Percentiles rank a stretch among this genome's conserved stretches.
Conservation (phyloP, 305 asterid species). For the Plantago coronopus region DNA sequence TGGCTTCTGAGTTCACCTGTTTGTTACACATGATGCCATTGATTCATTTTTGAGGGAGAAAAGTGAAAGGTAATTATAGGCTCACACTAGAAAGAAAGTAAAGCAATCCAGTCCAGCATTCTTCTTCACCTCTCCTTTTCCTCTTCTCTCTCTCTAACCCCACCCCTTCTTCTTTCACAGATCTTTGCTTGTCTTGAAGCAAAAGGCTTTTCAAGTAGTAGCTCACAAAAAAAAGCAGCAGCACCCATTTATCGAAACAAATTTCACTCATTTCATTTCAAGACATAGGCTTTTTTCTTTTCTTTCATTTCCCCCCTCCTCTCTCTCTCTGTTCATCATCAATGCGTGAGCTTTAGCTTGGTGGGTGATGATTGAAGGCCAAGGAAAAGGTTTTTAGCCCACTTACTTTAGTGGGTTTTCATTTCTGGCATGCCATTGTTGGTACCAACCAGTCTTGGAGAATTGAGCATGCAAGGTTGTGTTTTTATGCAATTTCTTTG, state of each 20-base stretch:
- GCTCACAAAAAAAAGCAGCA: slow-evolving; percentile 29
- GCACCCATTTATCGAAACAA: slow-evolving; percentile 27
- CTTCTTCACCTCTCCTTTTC: slow-evolving; percentile 32
- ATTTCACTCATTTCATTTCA: slow-evolving; percentile 22
- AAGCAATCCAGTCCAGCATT: slow-evolving; percentile 30
- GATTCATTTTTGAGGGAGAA: slow-evolving; percentile 26
- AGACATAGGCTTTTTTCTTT: slow-evolving; percentile 18
- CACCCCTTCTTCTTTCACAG: slow-evolving; percentile 26
- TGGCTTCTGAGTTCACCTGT: slow-evolving; percentile 20
- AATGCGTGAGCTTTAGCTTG: slow-evolving; percentile 47
- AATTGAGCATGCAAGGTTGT: slow-evolving; percentile 50
- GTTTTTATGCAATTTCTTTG: slow-evolving; percentile 13
- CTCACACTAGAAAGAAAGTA: slow-evolving; percentile 31
- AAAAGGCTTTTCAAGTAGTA: slow-evolving; percentile 27
- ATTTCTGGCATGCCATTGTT: slow-evolving; percentile 9
- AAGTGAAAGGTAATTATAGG: slow-evolving; percentile 54
- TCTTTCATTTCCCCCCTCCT: background rate
- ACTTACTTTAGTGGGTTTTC: slow-evolving; percentile 33
- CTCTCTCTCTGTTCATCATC: slow-evolving; percentile 38
- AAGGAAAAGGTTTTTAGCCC: slow-evolving; percentile 44
- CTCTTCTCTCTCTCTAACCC: slow-evolving; percentile 27
- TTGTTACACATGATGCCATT: too few species aligned
- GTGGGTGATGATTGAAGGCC: slow-evolving; percentile 64
- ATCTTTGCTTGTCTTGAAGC: slow-evolving; percentile 34
- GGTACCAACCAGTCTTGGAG: slow-evolving; percentile 15